Percentiles rank a stretch among this genome's conserved stretches.
phyloP scores from a whole-genome alignment of 768 basidiomycete genomes.

The Lentinula sp. region DNA sequence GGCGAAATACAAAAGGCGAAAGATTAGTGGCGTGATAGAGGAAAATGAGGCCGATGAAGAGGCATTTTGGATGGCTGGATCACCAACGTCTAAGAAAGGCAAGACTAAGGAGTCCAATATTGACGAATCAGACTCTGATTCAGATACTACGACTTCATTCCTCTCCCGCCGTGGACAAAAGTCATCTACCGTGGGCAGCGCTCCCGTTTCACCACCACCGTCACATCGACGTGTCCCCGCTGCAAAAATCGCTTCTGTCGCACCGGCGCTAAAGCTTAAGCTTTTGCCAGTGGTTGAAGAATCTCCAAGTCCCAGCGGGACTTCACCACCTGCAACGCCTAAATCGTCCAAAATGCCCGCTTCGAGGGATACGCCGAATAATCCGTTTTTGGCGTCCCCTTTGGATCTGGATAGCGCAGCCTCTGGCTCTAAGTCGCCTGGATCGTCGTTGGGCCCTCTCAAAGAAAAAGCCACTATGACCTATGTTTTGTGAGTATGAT shows the following conservation, averaged over 20 bases:
- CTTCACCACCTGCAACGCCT: constrained; percentile 3
- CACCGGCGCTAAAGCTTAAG: background rate
- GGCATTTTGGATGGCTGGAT: constrained; percentile 21
- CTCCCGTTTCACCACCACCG: constrained; percentile 7
- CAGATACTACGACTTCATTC: background rate
- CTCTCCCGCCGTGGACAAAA: background rate
- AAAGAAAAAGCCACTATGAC: constrained; percentile 38
- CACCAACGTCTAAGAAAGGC: constrained; percentile 9
- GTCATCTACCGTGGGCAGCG: background rate
- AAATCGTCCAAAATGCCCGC: constrained; percentile 15
- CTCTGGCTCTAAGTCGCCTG: constrained; percentile 4
- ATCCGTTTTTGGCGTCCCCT: constrained; percentile 35
- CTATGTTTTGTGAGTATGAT: constrained; percentile 41
- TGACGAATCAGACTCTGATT: background rate
- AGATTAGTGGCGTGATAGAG: constrained; percentile 12
- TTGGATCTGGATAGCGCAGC: constrained; percentile 8
- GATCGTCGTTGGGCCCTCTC: constrained; percentile 11
- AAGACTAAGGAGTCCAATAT: background rate
- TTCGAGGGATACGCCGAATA: constrained; percentile 43
- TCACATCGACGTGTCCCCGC: background rate
- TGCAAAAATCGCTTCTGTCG: constrained; percentile 1
- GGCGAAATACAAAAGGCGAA: constrained; percentile 14
- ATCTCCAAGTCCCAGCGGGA: background rate
- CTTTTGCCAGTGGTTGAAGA: background rate
- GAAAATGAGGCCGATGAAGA: constrained; percentile 24